A percentile compares a stretch with the other conserved stretches of the same genome.
Conservation (phyloP, 371 early-diverging fungal genomes). For the Smittium culicis region DNA sequence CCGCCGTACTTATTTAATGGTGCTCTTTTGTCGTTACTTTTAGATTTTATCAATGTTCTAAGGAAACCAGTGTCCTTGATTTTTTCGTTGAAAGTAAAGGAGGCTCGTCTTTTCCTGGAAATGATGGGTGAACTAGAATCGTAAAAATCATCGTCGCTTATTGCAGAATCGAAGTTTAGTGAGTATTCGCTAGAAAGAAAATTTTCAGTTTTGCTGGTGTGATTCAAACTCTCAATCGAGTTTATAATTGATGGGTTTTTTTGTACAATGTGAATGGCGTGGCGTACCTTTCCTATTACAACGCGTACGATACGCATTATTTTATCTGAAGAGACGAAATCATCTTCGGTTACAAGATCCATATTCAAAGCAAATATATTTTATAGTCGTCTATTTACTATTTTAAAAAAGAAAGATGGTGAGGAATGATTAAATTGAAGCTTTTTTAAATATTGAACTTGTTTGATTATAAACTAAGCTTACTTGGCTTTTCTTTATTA, state of each 20-base stretch:
- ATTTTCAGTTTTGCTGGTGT: not conserved
- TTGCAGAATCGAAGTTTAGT: not conserved
- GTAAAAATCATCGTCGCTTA: not conserved
- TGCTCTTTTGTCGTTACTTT: not conserved
- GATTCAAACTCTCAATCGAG: not conserved
- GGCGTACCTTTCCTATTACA: constrained; percentile 1
- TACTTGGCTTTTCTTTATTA: too few relatives aligned
- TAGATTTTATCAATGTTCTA: not conserved
- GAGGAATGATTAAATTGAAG: too few relatives aligned
- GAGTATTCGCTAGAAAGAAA: not conserved
- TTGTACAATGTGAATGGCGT: not conserved
- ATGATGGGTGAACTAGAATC: not conserved
- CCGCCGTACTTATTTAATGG: not conserved
- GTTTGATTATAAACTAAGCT: too few relatives aligned
- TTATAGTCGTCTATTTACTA: too few relatives aligned
- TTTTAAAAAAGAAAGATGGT: too few relatives aligned
- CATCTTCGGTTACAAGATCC: constrained; percentile 2
- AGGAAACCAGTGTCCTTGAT: not conserved
- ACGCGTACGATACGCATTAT: not conserved
- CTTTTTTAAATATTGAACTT: too few relatives aligned
- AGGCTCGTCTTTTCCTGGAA: not conserved
- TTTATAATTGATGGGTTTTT: not conserved
- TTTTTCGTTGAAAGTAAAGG: not conserved
- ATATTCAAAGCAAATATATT: too few relatives aligned
- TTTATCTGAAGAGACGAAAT: constrained; percentile 7